These are phyloP conservation scores for Epichloe aotearoae DNA, from an alignment of 2,329 filamentous ascomycete species.

Conservation along the genomic window DNA sequence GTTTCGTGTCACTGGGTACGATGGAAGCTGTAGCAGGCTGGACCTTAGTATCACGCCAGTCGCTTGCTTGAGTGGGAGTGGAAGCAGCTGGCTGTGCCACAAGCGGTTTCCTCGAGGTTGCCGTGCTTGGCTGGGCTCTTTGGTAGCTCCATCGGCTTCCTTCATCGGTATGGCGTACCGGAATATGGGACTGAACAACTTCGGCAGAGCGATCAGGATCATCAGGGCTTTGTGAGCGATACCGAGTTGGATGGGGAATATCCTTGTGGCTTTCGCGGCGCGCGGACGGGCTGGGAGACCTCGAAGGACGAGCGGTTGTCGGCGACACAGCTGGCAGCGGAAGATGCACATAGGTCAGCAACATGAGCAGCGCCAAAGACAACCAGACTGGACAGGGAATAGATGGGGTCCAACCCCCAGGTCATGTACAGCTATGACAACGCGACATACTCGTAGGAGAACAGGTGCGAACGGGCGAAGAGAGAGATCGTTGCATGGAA, in stretches of 20 bases:
- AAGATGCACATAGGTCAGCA: constrained; percentile 17
- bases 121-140: constrained; percentile 23
- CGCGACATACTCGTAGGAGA: constrained; percentile 45
- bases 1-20: constrained; percentile 27
- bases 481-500: constrained; percentile 49
- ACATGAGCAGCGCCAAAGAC: neutral
- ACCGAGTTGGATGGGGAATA: constrained; percentile 31
- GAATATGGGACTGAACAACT: constrained; percentile 24
- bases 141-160: constrained; percentile 25
- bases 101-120: constrained; percentile 33
- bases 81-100: constrained; percentile 30
- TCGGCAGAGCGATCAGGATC: constrained; percentile 37
- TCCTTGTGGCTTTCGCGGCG: constrained; percentile 33
- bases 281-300: constrained; percentile 42
- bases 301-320: constrained; percentile 25
- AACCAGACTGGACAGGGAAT: neutral
- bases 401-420: neutral
- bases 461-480: constrained; percentile 46
- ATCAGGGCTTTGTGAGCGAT: constrained; percentile 41
- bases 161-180: constrained; percentile 32
- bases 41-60: constrained; percentile 16
- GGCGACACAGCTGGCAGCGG: constrained; percentile 19
- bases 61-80: constrained; percentile 16
- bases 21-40: constrained; percentile 18
- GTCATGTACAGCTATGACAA: neutral